Base-by-base conservation (phyloP, 371 early-diverging fungal genomes). In the Caulochytrium protostelioides region DNA sequence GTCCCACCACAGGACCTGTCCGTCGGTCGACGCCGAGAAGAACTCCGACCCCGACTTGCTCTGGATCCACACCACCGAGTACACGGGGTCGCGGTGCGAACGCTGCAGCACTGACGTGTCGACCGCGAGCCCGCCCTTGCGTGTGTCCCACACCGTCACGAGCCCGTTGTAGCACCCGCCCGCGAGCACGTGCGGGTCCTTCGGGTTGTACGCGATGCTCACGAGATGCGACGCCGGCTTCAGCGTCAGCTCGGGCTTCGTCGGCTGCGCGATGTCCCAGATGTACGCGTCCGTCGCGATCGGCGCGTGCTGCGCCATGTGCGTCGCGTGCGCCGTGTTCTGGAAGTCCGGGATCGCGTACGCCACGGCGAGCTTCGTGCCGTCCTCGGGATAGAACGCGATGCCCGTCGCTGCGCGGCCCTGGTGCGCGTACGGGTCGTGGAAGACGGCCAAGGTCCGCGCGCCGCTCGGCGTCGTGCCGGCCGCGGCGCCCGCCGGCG, bases 221-320 rank as follows among this genome's bases (percentile, higher is more conserved):
- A 64, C 65, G 1, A 67, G 33, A 17, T 62, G 62, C 3, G 49
- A 50, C 2, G 52, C 31, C 5, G 68, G 60, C 16, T 52, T 52
- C 12, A 67, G 39, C 4, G 59, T 47, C 32, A 55, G 65, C 21
- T 67, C 68, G 4, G 63, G 62, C 4, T 34, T 36, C 34, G 62
- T 67, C 14, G 65, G 68, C 35, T 59, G 62, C 35, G 64, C 68
- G 6, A 67, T 47, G 34, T 67, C 65, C 68, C 68, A 67, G 23
- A 67, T 67, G 47, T 64, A 64, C 4, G 61, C 56, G 34, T 67
- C 62, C 14, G 33, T 25, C 4, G 42, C 50, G 57, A 60, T 63
- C 37, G 55, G 51, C 8, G 49, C 35, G n/a, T n/a, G n/a, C n/a
- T n/a, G n/a, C n/a, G n/a, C n/a, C n/a, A n/a, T n/a, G n/a, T n/a